Percentiles rank a stretch among this genome's conserved stretches.
phyloP scores from a whole-genome alignment of 2,329 filamentous ascomycete species.

The Reticulascus tulasneorum region DNA sequence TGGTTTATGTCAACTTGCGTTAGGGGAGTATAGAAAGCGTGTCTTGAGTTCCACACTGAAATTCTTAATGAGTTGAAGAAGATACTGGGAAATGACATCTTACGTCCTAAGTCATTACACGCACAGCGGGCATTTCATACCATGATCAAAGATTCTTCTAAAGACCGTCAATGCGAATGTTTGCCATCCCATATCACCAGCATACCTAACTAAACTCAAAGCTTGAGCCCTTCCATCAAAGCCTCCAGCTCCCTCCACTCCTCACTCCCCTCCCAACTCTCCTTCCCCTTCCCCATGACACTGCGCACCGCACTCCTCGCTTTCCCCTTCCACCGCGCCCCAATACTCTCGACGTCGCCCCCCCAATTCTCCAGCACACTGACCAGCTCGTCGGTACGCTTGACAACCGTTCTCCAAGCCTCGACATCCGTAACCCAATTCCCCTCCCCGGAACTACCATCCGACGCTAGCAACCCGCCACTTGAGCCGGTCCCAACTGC shows the following conservation, averaged over 20 bases:
- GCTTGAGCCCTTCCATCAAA: conserved; percentile 51
- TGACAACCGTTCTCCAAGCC: conserved; percentile 69
- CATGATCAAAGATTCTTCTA: no score
- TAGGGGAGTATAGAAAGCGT: no score
- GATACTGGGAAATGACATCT: no score
- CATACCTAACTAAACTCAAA: background rate
- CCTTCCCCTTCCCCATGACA: conserved; percentile 76
- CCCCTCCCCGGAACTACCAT: conserved; percentile 11
- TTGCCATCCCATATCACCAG: no score
- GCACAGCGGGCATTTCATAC: no score
- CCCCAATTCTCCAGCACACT: conserved; percentile 80
- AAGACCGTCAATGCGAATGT: no score
- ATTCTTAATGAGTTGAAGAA: no score
- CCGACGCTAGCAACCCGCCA: conserved; percentile 6
- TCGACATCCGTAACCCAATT: conserved; percentile 55
- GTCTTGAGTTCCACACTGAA: no score
- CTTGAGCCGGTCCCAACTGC: conserved; percentile 31
- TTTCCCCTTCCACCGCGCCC: conserved; percentile 83
- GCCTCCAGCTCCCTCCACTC: conserved; percentile 62
- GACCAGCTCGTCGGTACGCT: conserved; percentile 76
- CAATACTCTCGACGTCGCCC: conserved; percentile 60
- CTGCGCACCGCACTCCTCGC: conserved; percentile 78
- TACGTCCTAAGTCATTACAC: no score
- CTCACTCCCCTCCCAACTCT: conserved; percentile 73
- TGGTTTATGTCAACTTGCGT: no score